A percentile compares a stretch with the other conserved stretches of the same genome.
phyloP scores from a whole-genome alignment of 805 yeast genomes.

The Candida nanaspora region DNA sequence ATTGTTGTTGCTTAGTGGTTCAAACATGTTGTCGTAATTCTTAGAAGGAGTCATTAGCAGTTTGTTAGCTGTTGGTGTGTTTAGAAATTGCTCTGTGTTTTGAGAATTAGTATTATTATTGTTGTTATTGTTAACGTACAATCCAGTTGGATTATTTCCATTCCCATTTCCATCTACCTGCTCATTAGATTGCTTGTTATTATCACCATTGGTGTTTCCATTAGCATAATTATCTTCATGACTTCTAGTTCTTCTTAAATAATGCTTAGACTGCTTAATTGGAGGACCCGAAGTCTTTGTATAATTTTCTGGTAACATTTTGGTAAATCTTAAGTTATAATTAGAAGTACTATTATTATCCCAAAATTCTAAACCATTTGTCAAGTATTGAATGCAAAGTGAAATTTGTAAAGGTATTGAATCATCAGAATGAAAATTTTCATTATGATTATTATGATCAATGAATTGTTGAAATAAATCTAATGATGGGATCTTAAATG shows the following conservation, averaged over 20 bases:
- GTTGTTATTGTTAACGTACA: neutral
- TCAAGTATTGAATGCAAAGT: constrained; percentile 52
- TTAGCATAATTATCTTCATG: neutral
- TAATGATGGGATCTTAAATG: constrained; percentile 51
- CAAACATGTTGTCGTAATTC: constrained; percentile 11
- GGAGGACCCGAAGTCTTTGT: constrained; percentile 1
- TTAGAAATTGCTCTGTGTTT: too few species aligned
- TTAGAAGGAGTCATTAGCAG: constrained; percentile 14
- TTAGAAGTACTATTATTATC: constrained; percentile 63
- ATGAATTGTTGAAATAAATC: constrained; percentile 25
- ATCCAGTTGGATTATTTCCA: too few species aligned
- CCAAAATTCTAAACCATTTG: constrained; percentile 55
- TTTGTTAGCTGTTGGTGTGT: neutral
- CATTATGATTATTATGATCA: neutral
- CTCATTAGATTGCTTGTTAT: neutral
- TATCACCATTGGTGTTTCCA: neutral
- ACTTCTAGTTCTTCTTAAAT: constrained; percentile 19
- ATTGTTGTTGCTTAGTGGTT: neutral
- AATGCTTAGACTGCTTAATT: constrained; percentile 11
- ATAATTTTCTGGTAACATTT: constrained; percentile 1
- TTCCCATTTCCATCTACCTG: too few species aligned
- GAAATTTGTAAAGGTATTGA: neutral
- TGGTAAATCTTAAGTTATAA: constrained; percentile 41
- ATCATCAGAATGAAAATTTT: neutral
- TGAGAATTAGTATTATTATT: neutral